phyloP scores from a whole-genome alignment of 1,139 yeast species.

The Yamadazyma songkhlaensis region DNA sequence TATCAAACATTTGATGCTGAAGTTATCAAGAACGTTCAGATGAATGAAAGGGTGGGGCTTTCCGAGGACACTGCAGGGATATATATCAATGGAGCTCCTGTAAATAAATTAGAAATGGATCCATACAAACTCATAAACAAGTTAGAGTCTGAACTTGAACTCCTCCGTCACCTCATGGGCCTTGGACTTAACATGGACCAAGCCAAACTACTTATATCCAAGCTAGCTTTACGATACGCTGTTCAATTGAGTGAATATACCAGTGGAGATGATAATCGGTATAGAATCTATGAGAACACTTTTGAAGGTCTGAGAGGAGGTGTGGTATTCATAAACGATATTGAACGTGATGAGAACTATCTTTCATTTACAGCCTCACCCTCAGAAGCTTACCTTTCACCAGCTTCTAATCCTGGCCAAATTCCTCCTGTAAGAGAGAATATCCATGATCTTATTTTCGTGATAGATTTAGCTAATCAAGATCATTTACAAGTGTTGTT shows the following conservation, averaged over 20 bases:
- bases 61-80: slow-evolving; percentile 47
- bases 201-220: slow-evolving; percentile 38
- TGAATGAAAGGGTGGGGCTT: slow-evolving; percentile 32
- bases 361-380: slow-evolving; percentile 43
- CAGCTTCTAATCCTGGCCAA: slow-evolving; percentile 47
- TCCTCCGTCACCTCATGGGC: slow-evolving; percentile 24
- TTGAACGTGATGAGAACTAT: slow-evolving; percentile 63
- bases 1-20: slow-evolving; percentile 10
- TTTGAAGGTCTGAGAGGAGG: slow-evolving; percentile 34
- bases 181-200: slow-evolving; percentile 36
- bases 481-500: slow-evolving; percentile 46
- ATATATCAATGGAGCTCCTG: slow-evolving; percentile 61
- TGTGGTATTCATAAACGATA: slow-evolving; percentile 73
- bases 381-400: slow-evolving; percentile 33
- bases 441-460: slow-evolving; percentile 72
- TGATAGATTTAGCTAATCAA: slow-evolving; percentile 57
- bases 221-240: slow-evolving; percentile 44
- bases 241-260: slow-evolving; percentile 33
- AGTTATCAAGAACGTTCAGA: slow-evolving; percentile 20
- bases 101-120: slow-evolving; percentile 44
- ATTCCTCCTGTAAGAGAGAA: slow-evolving; percentile 72
- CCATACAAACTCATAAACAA: slow-evolving; percentile 36
- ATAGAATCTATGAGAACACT: slow-evolving; percentile 27
- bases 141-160: slow-evolving; percentile 33
- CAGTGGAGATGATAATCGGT: slow-evolving; percentile 42